Percentiles rank a stretch among this genome's conserved stretches.
These are phyloP conservation scores for Pleurotus sapidus DNA, from an alignment of 768 basidiomycete species.

Conservation along the genomic window DNA sequence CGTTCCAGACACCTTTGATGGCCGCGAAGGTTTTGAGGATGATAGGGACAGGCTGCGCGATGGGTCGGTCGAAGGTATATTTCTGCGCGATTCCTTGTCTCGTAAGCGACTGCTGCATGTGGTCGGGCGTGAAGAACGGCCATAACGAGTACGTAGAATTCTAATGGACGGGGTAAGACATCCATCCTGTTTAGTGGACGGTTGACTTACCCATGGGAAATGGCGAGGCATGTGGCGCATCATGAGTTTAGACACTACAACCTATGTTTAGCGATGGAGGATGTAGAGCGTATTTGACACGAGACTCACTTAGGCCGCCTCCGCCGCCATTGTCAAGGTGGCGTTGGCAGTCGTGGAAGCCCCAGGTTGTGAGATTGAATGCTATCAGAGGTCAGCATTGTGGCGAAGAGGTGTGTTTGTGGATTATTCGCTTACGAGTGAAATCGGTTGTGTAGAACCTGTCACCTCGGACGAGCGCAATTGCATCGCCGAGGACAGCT, in stretches of 20 bases:
- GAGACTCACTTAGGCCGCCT: slow-evolving; percentile 25
- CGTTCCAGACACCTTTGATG: slow-evolving; percentile 30
- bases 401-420: too few relatives aligned
- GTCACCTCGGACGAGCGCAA: slow-evolving; percentile 51
- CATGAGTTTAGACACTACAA: slow-evolving; percentile 39
- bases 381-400: slow-evolving; percentile 19
- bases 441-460: slow-evolving; percentile 51
- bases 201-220: slow-evolving; percentile 31
- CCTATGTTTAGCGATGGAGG: neutral
- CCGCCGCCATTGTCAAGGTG: slow-evolving; percentile 37
- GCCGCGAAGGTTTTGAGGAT: slow-evolving; percentile 29
- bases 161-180: neutral
- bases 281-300: neutral
- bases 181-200: neutral
- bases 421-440: slow-evolving; percentile 36
- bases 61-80: slow-evolving; percentile 35
- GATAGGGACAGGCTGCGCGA: slow-evolving; percentile 16
- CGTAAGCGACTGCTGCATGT: slow-evolving; percentile 31
- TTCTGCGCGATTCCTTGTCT: slow-evolving; percentile 32
- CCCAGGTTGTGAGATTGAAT: slow-evolving; percentile 46
- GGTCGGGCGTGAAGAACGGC: slow-evolving; percentile 54
- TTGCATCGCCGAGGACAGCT: slow-evolving; percentile 53
- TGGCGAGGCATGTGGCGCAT: slow-evolving; percentile 40
- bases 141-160: slow-evolving; percentile 50
- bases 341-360: slow-evolving; percentile 44